phyloP scores from a whole-genome alignment of 805 yeast species.

The Ogataea pignaliae region DNA sequence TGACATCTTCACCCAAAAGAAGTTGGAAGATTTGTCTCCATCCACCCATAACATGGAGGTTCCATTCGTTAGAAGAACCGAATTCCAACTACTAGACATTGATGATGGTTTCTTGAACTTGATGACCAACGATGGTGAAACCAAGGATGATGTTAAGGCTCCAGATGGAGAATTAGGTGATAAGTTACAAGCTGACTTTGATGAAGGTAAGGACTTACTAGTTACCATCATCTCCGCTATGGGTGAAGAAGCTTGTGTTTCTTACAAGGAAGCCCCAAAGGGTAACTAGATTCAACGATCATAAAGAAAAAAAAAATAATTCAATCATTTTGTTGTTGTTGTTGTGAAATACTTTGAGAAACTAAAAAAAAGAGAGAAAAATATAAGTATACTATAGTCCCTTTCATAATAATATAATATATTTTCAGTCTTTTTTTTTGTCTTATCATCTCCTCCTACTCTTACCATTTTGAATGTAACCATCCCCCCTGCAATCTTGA shows the following conservation, averaged over 20 bases:
- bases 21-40: slow-evolving; percentile 99
- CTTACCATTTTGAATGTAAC: no score
- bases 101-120: slow-evolving; percentile 97
- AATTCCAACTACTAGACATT: slow-evolving; percentile 95
- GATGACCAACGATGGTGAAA: slow-evolving; percentile 96
- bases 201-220: slow-evolving; percentile 95
- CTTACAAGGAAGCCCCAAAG: slow-evolving; percentile 98
- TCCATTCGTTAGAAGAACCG: slow-evolving; percentile 94
- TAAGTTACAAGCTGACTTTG: slow-evolving; percentile 85
- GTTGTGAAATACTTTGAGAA: not conserved
- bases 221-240: slow-evolving; percentile 97
- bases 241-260: slow-evolving; percentile 99
- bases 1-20: slow-evolving; percentile 98
- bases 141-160: slow-evolving; percentile 97
- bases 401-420: not conserved
- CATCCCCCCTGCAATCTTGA: no score
- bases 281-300: slow-evolving; percentile 22
- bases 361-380: not conserved
- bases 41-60: slow-evolving; percentile 99
- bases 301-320: slow-evolving; percentile 1
- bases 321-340: not conserved
- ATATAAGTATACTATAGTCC: not conserved
- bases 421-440: no score
- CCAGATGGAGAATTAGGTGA: slow-evolving; percentile 99
- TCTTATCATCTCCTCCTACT: no score